A percentile compares a stretch with the other conserved stretches of the same genome.
phyloP scores from a whole-genome alignment of 768 basidiomycete species.

The Mycena kentingensis region DNA sequence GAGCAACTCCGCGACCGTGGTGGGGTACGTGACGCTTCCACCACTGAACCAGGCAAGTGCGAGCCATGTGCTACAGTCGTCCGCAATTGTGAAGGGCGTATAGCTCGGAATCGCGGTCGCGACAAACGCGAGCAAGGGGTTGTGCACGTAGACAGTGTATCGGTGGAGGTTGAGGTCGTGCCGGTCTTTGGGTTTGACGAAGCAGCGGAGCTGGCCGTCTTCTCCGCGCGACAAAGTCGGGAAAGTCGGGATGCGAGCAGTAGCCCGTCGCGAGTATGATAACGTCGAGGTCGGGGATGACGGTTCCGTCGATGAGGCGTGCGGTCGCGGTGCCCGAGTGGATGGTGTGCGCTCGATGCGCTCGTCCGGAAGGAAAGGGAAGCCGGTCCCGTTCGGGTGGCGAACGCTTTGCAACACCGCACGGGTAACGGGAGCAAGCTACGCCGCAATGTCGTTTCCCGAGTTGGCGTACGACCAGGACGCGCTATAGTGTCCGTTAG shows the following conservation, averaged over 20 bases:
- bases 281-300: constrained; percentile 29
- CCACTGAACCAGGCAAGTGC: constrained; percentile 28
- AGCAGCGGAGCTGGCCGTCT: constrained; percentile 14
- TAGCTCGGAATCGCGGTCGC: constrained; percentile 32
- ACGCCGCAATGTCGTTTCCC: constrained; percentile 36
- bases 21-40: constrained; percentile 21
- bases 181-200: constrained; percentile 21
- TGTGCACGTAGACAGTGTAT: constrained; percentile 33
- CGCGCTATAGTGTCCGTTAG: not conserved
- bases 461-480: constrained; percentile 38
- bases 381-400: constrained; percentile 28
- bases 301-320: constrained; percentile 25
- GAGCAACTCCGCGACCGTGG: constrained; percentile 16
- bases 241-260: constrained; percentile 26
- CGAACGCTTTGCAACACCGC: constrained; percentile 31
- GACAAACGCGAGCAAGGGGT: constrained; percentile 33
- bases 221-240: constrained; percentile 26
- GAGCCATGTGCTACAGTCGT: constrained; percentile 38
- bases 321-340: constrained; percentile 16
- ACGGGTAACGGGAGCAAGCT: constrained; percentile 27
- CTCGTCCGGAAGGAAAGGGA: constrained; percentile 34
- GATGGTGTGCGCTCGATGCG: constrained; percentile 28
- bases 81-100: constrained; percentile 35
- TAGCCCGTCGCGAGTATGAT: constrained; percentile 38
- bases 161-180: constrained; percentile 33